These are phyloP conservation scores for Solanum sitiens DNA, from an alignment of 257 asterid species.

Conservation along the genomic window DNA sequence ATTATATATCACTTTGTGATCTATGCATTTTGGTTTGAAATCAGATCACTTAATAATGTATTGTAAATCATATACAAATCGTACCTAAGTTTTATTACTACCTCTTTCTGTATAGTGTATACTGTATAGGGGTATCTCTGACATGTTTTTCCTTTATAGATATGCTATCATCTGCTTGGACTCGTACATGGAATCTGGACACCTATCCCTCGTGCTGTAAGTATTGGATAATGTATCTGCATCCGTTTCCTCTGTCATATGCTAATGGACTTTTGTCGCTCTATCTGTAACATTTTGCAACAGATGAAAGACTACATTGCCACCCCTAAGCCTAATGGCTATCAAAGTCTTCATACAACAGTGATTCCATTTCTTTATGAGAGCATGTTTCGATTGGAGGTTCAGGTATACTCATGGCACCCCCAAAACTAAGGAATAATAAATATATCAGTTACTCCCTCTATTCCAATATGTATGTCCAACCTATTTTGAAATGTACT, in stretches of 20 bases:
- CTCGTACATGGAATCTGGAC: slow-evolving; percentile 93
- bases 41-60: not conserved
- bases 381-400: slow-evolving; percentile 92
- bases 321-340: slow-evolving; percentile 84
- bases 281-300: slow-evolving; percentile 8
- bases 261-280: not conserved
- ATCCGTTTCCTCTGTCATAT: not conserved
- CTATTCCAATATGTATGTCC: not conserved
- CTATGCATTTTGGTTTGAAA: not conserved
- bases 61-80: not conserved
- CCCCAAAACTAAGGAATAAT: not conserved
- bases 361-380: slow-evolving; percentile 92
- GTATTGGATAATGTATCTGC: slow-evolving; percentile 8
- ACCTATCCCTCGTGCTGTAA: slow-evolving; percentile 92
- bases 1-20: not conserved
- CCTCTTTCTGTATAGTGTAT: not conserved
- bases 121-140: slow-evolving; percentile 1
- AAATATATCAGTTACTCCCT: not conserved
- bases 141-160: slow-evolving; percentile 30
- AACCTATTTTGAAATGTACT: not conserved
- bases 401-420: slow-evolving; percentile 49
- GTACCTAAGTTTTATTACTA: not conserved
- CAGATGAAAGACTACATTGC: slow-evolving; percentile 97
- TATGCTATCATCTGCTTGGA: slow-evolving; percentile 94
- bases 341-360: slow-evolving; percentile 93